phyloP scores from a whole-genome alignment of 2,329 filamentous ascomycete genomes.

The Sodiomyces alkalinus region DNA sequence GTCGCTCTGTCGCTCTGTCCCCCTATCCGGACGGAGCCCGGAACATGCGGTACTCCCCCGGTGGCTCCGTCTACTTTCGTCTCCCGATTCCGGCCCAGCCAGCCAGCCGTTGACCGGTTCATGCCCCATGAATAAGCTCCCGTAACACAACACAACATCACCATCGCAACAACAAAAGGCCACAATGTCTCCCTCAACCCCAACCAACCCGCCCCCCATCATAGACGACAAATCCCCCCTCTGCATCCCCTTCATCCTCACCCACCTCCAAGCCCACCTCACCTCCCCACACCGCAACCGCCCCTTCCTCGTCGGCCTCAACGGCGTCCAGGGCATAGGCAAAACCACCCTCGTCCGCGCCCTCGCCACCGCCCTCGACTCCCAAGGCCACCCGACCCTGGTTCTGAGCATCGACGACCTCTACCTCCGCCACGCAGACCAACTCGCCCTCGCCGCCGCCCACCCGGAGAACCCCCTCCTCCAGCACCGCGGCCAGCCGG shows the following conservation, averaged over 20 bases:
- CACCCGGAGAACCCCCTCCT: conserved; percentile 61
- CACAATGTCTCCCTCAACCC: neutral
- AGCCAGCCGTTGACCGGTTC: too few relatives aligned
- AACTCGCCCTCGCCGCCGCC: conserved; percentile 45
- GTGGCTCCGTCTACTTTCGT: too few relatives aligned
- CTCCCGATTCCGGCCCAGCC: too few relatives aligned
- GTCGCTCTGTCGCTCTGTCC: too few relatives aligned
- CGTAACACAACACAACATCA: too few relatives aligned
- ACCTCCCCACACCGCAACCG: conserved; percentile 20
- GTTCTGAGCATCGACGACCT: conserved; percentile 82
- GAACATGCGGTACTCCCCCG: too few relatives aligned
- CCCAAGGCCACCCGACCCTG: conserved; percentile 44
- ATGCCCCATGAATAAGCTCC: too few relatives aligned
- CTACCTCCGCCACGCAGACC: conserved; percentile 60
- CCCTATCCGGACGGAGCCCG: too few relatives aligned
- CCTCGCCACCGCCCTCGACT: conserved; percentile 45
- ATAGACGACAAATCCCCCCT: conserved; percentile 65
- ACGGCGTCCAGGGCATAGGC: conserved; percentile 81
- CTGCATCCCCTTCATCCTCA: conserved; percentile 63
- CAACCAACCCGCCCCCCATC: conserved; percentile 25
- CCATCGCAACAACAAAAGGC: neutral
- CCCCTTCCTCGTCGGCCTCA: conserved; percentile 77
- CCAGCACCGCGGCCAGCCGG: conserved; percentile 71
- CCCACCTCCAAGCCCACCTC: conserved; percentile 37
- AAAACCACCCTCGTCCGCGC: conserved; percentile 75